Conservation (phyloP, 805 yeast species). For the Hyphopichia homilentoma region DNA sequence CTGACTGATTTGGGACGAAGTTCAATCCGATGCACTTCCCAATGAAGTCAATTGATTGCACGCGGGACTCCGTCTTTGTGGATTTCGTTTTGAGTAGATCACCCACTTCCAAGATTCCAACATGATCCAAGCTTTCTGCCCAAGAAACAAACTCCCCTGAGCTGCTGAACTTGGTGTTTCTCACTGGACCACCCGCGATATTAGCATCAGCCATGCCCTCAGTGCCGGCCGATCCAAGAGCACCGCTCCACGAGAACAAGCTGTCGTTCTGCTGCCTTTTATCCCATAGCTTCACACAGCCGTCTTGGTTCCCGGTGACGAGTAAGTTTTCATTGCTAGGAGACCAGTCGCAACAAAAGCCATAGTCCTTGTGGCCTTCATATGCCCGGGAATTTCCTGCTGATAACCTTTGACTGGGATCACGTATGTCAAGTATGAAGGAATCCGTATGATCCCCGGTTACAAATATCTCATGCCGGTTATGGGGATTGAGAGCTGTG, state of each 20-base stretch:
- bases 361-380: conserved; percentile 51
- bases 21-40: conserved; percentile 59
- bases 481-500: conserved; percentile 37
- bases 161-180: conserved; percentile 49
- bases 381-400: conserved; percentile 10
- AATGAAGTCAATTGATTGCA: conserved; percentile 50
- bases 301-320: conserved; percentile 61
- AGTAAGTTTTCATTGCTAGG: conserved; percentile 36
- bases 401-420: conserved; percentile 6
- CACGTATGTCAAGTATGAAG: conserved; percentile 43
- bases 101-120: conserved; percentile 43
- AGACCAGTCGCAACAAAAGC: conserved; percentile 61
- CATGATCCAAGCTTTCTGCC: conserved; percentile 60
- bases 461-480: conserved; percentile 36
- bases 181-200: conserved; percentile 43
- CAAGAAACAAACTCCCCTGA: conserved; percentile 45
- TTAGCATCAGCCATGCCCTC: conserved; percentile 8
- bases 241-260: conserved; percentile 32
- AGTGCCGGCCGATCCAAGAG: conserved; percentile 18
- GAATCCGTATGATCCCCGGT: conserved; percentile 49
- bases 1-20: conserved; percentile 40
- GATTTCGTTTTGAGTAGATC: conserved; percentile 17
- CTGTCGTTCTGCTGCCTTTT: conserved; percentile 29
- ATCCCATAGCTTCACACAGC: conserved; percentile 54
- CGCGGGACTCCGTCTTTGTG: conserved; percentile 12